phyloP scores from a whole-genome alignment of 768 basidiomycete genomes.

The Collybia mongolica region DNA sequence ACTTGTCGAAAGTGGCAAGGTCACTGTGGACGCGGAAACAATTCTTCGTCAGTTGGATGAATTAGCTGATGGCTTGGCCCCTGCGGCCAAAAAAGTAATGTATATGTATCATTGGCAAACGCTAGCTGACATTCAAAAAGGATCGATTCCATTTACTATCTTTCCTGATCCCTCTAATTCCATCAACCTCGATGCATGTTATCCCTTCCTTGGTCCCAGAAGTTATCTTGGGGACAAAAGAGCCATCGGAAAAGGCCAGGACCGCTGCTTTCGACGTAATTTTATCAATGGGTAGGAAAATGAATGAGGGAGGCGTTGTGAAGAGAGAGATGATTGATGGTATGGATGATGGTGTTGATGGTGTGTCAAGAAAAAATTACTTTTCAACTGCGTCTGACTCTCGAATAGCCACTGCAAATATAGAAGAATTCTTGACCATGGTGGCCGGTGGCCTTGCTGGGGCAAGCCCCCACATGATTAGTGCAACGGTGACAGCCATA shows the following conservation, averaged over 20 bases:
- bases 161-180: slow-evolving; percentile 65
- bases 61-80: slow-evolving; percentile 58
- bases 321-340: slow-evolving; percentile 74
- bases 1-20: slow-evolving; percentile 63
- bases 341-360: slow-evolving; percentile 68
- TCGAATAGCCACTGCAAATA: slow-evolving; percentile 56
- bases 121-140: slow-evolving; percentile 31
- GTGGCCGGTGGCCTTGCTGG: slow-evolving; percentile 92
- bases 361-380: slow-evolving; percentile 35
- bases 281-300: slow-evolving; percentile 89
- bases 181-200: slow-evolving; percentile 72
- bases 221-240: slow-evolving; percentile 93
- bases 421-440: slow-evolving; percentile 97
- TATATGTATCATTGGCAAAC: neutral
- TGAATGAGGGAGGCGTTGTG: slow-evolving; percentile 84
- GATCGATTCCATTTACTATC: slow-evolving; percentile 83
- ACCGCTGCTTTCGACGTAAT: slow-evolving; percentile 88
- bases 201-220: slow-evolving; percentile 91
- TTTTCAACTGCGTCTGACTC: slow-evolving; percentile 3
- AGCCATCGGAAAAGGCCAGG: slow-evolving; percentile 91
- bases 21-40: slow-evolving; percentile 50
- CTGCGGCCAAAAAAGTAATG: slow-evolving; percentile 83
- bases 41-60: slow-evolving; percentile 68
- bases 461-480: slow-evolving; percentile 96
- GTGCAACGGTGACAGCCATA: slow-evolving; percentile 92